Evolutionary conservation across 2,329 filamentous ascomycete genomes (phyloP), one percentile per base, ranked within the genome.

Genomic region (Arthrocladium fulminans): DNA sequence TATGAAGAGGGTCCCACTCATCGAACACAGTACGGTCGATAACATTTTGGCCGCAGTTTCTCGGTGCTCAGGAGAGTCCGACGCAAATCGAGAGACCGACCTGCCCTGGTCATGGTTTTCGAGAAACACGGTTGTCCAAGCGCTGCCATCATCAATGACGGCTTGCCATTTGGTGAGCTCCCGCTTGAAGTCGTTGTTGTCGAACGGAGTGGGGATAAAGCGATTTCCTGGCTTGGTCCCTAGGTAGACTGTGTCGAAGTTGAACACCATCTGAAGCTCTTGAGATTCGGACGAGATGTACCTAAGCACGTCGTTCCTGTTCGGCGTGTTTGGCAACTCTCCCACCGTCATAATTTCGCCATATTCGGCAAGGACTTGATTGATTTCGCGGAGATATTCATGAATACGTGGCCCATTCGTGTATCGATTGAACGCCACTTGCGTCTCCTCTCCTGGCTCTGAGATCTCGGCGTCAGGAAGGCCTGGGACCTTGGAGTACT

Each of bases 231-330:
- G 45, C 3, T 61, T 76, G 40, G 75, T 69, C 2, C 77, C 81
- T 13, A 83, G 67, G 57, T 82, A 74, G 6, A 84, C 79, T 9
- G 81, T 73, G 54, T 80, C 77, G 53, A 82, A 81, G 55, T 80
- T 78, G 63, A 86, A 85, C 1, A 84, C 78, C 82, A 85, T 86
- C 60, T 79, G 75, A 42, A 86, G 65, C 61, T 84, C 76, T 17
- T 39, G 29, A 13, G 38, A 41, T 13, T 5, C 17, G 48, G 77
- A 74, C 2, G 74, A 73, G 12, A 84, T 77, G 53, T 82, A 84
- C 15, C 70, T 60, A 6, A 84, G 63, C 1, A 84, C 79, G 30
- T 76, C 69, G 2, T 65, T 62, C 23, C 74, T 70, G 48, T 82
- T 74, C 0, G 76, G 79, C 0, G 81, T 83, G 56, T 75, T 66